Evolutionary conservation across 2,329 filamentous ascomycete genomes (phyloP).

Genomic region (Diaporthe vexans): DNA sequence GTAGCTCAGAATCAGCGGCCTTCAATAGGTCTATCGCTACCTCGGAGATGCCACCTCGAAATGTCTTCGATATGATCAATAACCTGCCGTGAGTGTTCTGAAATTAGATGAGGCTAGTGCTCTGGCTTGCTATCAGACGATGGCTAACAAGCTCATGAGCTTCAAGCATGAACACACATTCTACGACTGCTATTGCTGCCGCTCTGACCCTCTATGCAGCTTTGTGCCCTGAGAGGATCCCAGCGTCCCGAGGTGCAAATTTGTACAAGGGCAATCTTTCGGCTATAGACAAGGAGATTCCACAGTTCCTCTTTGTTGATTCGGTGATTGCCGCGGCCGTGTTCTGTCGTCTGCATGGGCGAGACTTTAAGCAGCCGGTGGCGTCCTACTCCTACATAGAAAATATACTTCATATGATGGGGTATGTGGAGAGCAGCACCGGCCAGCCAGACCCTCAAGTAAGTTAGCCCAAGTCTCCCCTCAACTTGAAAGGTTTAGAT

Average conservation of each 20-base stretch:
- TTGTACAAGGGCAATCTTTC: constrained; percentile 1
- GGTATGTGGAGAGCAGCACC: background rate
- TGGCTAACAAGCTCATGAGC: no score
- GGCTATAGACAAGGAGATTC: constrained; percentile 10
- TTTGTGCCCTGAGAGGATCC: background rate
- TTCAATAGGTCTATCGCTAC: constrained; percentile 4
- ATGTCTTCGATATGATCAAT: constrained; percentile 7
- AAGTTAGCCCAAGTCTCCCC: background rate
- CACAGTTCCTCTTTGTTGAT: background rate
- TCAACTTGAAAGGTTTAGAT: no score
- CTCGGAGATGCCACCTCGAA: constrained; percentile 3
- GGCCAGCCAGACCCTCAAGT: constrained; percentile 1
- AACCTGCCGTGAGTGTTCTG: background rate
- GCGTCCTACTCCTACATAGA: background rate
- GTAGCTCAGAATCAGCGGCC: background rate
- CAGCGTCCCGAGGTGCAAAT: background rate
- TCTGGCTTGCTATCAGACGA: no score
- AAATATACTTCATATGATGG: constrained; percentile 17
- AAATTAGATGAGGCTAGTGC: background rate
- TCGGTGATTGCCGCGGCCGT: background rate
- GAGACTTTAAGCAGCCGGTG: background rate
- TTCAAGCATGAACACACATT: background rate
- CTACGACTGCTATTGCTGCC: constrained; percentile 4
- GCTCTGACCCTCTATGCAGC: constrained; percentile 1
- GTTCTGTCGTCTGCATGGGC: constrained; percentile 16